These are phyloP conservation scores for Backusella tarrabulga DNA, from an alignment of 192 early-diverging fungal species.

Conservation along the genomic window DNA sequence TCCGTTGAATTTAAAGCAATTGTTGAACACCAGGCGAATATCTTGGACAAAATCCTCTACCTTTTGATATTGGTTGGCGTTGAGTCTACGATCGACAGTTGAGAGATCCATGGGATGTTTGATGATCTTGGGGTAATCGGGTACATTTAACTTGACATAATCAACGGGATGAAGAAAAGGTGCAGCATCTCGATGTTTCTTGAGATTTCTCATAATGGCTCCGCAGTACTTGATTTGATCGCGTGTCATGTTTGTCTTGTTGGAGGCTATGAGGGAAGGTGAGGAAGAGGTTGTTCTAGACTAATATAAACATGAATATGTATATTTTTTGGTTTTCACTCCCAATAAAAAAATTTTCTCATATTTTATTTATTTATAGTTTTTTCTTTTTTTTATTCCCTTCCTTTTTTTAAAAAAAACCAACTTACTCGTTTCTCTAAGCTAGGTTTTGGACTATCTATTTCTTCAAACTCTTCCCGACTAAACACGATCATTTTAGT, in stretches of 20 bases:
- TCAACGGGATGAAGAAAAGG: conserved; percentile 82
- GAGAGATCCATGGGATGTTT: conserved; percentile 74
- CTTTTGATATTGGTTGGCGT: conserved; percentile 51
- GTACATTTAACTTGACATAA: conserved; percentile 64
- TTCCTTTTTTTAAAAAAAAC: neutral
- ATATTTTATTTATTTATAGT: neutral
- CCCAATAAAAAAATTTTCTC: neutral
- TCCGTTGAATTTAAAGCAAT: conserved; percentile 81
- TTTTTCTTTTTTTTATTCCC: neutral
- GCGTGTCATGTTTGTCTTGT: conserved; percentile 51
- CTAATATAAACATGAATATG: neutral
- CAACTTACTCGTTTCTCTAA: neutral
- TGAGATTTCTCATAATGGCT: conserved; percentile 68
- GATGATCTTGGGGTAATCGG: conserved; percentile 68
- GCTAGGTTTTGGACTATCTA: neutral
- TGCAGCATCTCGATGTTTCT: conserved; percentile 73
- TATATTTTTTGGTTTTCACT: neutral
- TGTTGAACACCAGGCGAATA: conserved; percentile 67
- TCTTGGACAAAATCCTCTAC: conserved; percentile 65
- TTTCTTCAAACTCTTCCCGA: neutral
- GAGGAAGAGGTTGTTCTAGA: neutral
- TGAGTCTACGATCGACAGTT: conserved; percentile 68
- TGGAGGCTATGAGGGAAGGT: conserved; percentile 22
- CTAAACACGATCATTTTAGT: neutral
- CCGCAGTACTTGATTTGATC: conserved; percentile 80